Evolutionary conservation across 75 land plant genomes (phyloP).

Genomic region (Chamaecyparis obtusa): DNA sequence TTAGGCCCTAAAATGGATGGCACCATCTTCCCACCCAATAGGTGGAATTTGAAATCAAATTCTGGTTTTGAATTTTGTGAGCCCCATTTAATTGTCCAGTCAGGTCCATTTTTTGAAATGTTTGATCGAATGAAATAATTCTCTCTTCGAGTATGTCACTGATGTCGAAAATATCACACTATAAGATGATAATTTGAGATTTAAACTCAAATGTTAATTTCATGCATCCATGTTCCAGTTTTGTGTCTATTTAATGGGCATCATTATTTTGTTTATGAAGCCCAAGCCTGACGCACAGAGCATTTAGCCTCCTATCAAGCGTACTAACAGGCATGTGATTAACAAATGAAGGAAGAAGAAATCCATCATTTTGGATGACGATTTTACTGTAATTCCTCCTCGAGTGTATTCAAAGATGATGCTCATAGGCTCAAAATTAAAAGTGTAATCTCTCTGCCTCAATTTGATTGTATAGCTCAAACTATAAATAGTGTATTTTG

Average conservation of each 20-base stretch:
- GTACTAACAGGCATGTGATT: too few relatives aligned
- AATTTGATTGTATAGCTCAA: too few relatives aligned
- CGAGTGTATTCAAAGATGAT: constrained; percentile 26
- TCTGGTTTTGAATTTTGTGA: too few relatives aligned
- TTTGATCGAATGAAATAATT: too few relatives aligned
- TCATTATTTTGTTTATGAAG: not conserved
- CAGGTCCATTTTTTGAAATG: too few relatives aligned
- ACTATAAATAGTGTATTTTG: not conserved
- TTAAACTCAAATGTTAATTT: not conserved
- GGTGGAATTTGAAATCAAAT: too few relatives aligned
- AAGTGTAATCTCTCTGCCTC: not conserved
- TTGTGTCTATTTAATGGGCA: not conserved
- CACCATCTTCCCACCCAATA: too few relatives aligned
- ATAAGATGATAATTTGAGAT: constrained; percentile 16
- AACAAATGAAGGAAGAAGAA: not conserved
- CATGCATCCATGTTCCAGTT: not conserved
- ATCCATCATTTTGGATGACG: constrained; percentile 38
- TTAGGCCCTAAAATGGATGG: too few relatives aligned
- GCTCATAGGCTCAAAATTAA: not conserved
- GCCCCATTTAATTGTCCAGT: too few relatives aligned
- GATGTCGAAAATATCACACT: constrained; percentile 57
- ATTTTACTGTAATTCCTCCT: constrained; percentile 58
- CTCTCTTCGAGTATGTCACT: constrained; percentile 26
- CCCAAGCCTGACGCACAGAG: constrained; percentile 14
- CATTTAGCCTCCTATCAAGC: not conserved